Evolutionary conservation across 495 filamentous ascomycete genomes (phyloP), one percentile per base, ranked within the genome.

Genomic region (Parathielavia appendiculata): DNA sequence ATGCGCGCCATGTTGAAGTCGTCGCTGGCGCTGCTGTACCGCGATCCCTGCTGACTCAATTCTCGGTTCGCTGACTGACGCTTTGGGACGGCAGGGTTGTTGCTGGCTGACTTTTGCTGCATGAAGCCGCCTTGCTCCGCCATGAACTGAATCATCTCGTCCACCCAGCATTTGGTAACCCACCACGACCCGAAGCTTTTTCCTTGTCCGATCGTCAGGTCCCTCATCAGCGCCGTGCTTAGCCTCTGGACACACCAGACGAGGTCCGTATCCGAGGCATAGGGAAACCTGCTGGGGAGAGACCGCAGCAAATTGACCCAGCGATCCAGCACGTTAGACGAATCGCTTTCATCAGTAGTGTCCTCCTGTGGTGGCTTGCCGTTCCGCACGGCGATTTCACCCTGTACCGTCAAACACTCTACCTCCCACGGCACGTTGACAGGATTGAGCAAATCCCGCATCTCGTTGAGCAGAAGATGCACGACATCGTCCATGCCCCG

Each of bases 101-200:
- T 63, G 45, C 62, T 23, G 8, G 61, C 60, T 26, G 53, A 66
- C 52, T 65, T 73, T 19, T 73, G 69, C 55, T 83, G 82, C 78
- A 97, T 83, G 68, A 97, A 97, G 0, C 93, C 93, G 19, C 93
- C 93, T 56, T 91, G 87, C 65, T 96, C 91, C 0, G 90, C 92
- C 63, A 95, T 79, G 83, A 93, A 97, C 39, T 86, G 74, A 64
- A 91, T 83, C 91, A 95, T 95, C 73, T 97, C 93, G 68, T 97
- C 92, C 53, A 98, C 82, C 78, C 91, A 98, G 52, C 92, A 90
- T 68, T 97, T 96, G n/a, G 90, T 91, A 54, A 96, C 87, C 91
- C 93, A 97, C 93, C 93, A 98, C 2, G 89, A 86, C 14, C 90
- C 90, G 66, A 96, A 98, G 64, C 89, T 95, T 58, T 85, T 82